A percentile compares a stretch with the other conserved stretches of the same genome.
Evolutionary conservation across 73 alveolate genomes (phyloP).

Genomic region (Paramecium sexaurelia): DNA sequence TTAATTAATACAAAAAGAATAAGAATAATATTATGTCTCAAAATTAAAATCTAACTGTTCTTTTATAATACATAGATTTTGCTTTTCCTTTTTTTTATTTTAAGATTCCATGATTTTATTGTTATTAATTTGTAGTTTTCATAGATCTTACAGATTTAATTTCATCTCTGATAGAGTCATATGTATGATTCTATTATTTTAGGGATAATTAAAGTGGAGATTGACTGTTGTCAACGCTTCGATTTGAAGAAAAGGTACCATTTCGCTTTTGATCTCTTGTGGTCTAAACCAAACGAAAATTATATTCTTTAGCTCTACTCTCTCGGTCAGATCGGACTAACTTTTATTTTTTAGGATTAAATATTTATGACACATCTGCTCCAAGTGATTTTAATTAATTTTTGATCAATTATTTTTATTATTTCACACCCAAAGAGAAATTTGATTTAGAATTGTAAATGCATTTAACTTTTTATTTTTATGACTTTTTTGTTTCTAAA

Average conservation of each 20-base stretch:
- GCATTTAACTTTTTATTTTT: background rate
- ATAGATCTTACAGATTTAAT: background rate
- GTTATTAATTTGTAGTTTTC: background rate
- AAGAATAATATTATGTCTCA: background rate
- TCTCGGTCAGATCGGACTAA: background rate
- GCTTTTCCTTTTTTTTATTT: background rate
- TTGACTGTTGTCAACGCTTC: background rate
- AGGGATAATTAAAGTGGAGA: background rate
- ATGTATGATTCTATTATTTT: background rate
- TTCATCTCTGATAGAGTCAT: background rate
- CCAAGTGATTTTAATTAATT: background rate
- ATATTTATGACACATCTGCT: background rate
- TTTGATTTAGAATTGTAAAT: background rate
- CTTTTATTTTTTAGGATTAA: background rate
- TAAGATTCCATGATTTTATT: background rate
- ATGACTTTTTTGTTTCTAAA: background rate
- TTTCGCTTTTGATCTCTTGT: background rate
- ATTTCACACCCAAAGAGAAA: background rate
- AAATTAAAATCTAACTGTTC: conserved; percentile 10
- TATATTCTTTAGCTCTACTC: background rate
- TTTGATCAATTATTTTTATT: background rate
- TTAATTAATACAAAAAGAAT: background rate
- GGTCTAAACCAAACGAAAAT: background rate
- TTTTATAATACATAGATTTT: background rate
- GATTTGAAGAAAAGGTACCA: background rate